Conservation (phyloP, 148 eudicot species). For the Pouteria glomerata region DNA sequence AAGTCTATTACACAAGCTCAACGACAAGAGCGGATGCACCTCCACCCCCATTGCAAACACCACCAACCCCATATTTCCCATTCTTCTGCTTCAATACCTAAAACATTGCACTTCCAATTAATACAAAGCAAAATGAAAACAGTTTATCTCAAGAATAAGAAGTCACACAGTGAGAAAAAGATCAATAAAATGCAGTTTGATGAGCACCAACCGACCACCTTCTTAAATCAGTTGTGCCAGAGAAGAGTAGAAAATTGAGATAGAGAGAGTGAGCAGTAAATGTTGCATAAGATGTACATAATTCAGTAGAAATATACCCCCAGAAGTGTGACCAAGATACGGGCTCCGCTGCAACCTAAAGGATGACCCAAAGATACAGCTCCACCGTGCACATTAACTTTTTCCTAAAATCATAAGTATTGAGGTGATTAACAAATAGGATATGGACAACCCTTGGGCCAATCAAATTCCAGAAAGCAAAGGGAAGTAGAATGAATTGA, state of each 20-base stretch:
- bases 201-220: neutral
- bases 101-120: slow-evolving; percentile 4
- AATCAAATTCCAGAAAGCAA: neutral
- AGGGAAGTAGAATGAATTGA: neutral
- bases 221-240: neutral
- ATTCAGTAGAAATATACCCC: slow-evolving; percentile 50
- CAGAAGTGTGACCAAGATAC: slow-evolving; percentile 84
- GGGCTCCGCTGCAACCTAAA: slow-evolving; percentile 99
- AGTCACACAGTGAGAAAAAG: neutral
- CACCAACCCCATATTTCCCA: slow-evolving; percentile 84
- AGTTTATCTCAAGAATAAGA: too few species aligned
- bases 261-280: too few species aligned
- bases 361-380: slow-evolving; percentile 98
- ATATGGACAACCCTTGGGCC: neutral
- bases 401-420: slow-evolving; percentile 50
- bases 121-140: neutral
- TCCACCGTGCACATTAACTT: slow-evolving; percentile 92
- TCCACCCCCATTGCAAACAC: slow-evolving; percentile 98
- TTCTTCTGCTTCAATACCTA: slow-evolving; percentile 81
- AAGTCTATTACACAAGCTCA: slow-evolving; percentile 53
- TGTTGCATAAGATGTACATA: too few species aligned
- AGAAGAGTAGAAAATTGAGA: neutral
- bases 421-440: neutral
- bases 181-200: neutral
- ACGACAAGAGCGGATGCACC: slow-evolving; percentile 94